phyloP scores from a whole-genome alignment of 2,329 filamentous ascomycete genomes.

The Cyclaneusma minus region DNA sequence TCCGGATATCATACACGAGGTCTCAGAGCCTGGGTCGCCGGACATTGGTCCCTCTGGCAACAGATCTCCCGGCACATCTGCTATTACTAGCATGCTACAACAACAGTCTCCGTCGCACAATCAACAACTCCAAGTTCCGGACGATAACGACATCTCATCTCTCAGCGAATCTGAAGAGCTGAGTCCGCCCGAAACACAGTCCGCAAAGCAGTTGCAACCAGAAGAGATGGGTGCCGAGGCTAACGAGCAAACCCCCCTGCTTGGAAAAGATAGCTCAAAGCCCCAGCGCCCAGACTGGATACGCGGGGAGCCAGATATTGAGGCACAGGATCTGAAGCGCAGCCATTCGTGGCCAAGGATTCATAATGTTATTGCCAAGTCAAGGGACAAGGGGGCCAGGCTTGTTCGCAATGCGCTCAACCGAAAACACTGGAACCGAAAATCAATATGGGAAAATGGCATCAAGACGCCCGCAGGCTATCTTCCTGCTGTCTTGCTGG shows the following conservation, averaged over 20 bases:
- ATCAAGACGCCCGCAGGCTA: slow-evolving; percentile 54
- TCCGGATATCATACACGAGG: slow-evolving; percentile 42
- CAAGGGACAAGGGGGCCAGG: slow-evolving; percentile 9
- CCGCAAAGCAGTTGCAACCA: slow-evolving; percentile 1
- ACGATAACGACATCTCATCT: slow-evolving; percentile 1
- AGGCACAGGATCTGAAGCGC: slow-evolving; percentile 11
- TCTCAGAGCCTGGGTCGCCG: slow-evolving; percentile 40
- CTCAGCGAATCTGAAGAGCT: slow-evolving; percentile 2
- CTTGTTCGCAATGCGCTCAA: slow-evolving; percentile 25
- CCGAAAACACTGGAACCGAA: slow-evolving; percentile 58
- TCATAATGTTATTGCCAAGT: slow-evolving; percentile 10
- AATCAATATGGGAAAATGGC: slow-evolving; percentile 44
- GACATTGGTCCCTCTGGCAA: slow-evolving; percentile 20
- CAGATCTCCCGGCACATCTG: slow-evolving; percentile 24
- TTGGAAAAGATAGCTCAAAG: slow-evolving; percentile 8
- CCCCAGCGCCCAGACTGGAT: slow-evolving; percentile 15
- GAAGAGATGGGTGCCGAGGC: slow-evolving; percentile 4
- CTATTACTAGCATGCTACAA: slow-evolving; percentile 33
- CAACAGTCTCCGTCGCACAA: slow-evolving; percentile 17
- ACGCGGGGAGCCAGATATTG: slow-evolving; percentile 15
- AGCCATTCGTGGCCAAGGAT: slow-evolving; percentile 15
- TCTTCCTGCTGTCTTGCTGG: slow-evolving; percentile 76
- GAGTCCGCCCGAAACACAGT: not conserved
- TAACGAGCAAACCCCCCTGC: slow-evolving; percentile 16
- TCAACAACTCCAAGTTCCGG: slow-evolving; percentile 6